phyloP scores from a whole-genome alignment of 2,329 filamentous ascomycete species.

The Phyllosticta capitalensis region DNA sequence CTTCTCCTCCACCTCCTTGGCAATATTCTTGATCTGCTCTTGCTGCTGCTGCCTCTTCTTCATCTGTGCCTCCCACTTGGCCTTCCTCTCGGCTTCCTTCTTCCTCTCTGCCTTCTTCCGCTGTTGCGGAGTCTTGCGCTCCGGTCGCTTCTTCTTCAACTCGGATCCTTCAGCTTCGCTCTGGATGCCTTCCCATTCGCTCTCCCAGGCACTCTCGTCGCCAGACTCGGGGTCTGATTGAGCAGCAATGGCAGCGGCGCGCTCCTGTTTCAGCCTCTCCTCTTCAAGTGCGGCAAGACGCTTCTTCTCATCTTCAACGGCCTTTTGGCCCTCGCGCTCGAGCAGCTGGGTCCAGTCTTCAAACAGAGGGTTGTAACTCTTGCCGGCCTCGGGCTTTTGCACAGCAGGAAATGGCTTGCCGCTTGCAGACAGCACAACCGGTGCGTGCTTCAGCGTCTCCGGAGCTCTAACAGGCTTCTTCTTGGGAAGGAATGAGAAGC shows the following conservation, averaged over 20 bases:
- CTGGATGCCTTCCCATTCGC: slow-evolving; percentile 54
- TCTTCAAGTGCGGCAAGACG: slow-evolving; percentile 58
- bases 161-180: slow-evolving; percentile 40
- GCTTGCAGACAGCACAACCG: slow-evolving; percentile 71
- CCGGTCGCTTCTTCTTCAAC: slow-evolving; percentile 62
- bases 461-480: slow-evolving; percentile 61
- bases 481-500: slow-evolving; percentile 58
- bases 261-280: slow-evolving; percentile 58
- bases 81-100: slow-evolving; percentile 73
- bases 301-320: slow-evolving; percentile 67
- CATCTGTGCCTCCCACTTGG: slow-evolving; percentile 65
- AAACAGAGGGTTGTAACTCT: slow-evolving; percentile 87
- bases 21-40: slow-evolving; percentile 61
- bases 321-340: slow-evolving; percentile 65
- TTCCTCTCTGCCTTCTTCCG: slow-evolving; percentile 80
- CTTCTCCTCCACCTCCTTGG: slow-evolving; percentile 51
- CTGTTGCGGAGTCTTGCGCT: slow-evolving; percentile 78
- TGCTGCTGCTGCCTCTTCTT: slow-evolving; percentile 65
- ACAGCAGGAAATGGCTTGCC: slow-evolving; percentile 75
- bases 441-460: slow-evolving; percentile 62
- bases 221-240: slow-evolving; percentile 69
- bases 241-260: slow-evolving; percentile 62
- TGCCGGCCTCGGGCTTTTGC: slow-evolving; percentile 66
- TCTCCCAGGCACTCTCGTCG: slow-evolving; percentile 91
- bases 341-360: slow-evolving; percentile 75